Evolutionary conservation across 139 green algal genomes (phyloP).

Genomic region (Chloropicon primus): DNA sequence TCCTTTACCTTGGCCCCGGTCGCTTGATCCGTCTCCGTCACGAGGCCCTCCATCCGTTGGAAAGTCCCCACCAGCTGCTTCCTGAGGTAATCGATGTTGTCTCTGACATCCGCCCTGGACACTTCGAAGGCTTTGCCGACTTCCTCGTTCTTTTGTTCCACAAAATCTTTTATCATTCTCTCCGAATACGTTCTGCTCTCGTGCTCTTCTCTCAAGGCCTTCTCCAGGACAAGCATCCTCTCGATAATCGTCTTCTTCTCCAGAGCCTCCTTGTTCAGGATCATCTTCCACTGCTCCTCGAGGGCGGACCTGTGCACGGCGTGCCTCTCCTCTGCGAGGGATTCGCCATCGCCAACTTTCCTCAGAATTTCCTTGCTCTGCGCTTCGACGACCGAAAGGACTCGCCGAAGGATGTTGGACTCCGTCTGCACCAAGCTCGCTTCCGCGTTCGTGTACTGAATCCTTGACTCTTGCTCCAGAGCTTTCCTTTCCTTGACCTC

Average conservation of each 20-base stretch:
- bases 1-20: neutral
- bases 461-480: neutral
- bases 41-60: neutral
- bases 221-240: neutral
- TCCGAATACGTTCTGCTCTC: neutral
- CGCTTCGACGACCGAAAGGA: neutral
- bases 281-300: neutral
- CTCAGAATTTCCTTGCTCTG: neutral
- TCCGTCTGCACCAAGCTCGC: neutral
- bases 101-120: neutral
- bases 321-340: neutral
- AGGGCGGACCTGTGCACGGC: neutral
- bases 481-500: neutral
- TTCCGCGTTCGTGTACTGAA: neutral
- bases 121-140: neutral
- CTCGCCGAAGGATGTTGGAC: neutral
- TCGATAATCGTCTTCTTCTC: neutral
- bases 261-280: neutral
- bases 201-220: neutral
- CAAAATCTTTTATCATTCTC: neutral
- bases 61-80: neutral
- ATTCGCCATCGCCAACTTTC: neutral
- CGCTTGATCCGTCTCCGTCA: neutral
- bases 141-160: neutral
- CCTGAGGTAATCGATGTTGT: neutral